phyloP scores from a whole-genome alignment of 2,329 filamentous ascomycete genomes.

The Coniochaeta sp. region DNA sequence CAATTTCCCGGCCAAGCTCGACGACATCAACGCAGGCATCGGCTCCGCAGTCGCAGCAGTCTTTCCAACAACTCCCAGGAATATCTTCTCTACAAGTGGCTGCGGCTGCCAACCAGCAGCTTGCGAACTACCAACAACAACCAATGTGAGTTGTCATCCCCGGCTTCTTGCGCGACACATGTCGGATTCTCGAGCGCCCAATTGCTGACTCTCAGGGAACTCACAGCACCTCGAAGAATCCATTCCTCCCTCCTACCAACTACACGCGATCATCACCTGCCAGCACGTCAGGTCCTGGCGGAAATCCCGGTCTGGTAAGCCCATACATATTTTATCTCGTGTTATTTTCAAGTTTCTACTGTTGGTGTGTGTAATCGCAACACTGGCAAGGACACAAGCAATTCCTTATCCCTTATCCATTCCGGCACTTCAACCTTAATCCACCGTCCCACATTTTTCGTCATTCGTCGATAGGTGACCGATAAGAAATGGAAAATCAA shows the following conservation, averaged over 20 bases:
- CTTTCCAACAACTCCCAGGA: background rate
- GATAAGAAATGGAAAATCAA: background rate
- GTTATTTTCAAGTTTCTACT: background rate
- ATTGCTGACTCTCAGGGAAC: background rate
- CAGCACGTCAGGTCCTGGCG: background rate
- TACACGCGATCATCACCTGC: background rate
- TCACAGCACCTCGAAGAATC: background rate
- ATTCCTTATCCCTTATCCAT: background rate
- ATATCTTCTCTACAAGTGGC: background rate
- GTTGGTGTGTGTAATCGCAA: no score
- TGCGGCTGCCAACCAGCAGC: background rate
- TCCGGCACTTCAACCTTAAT: background rate
- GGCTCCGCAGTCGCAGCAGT: constrained; percentile 8
- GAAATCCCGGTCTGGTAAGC: background rate
- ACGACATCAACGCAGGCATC: constrained; percentile 40
- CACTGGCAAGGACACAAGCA: background rate
- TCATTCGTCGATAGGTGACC: background rate
- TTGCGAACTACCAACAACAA: background rate
- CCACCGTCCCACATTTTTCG: background rate
- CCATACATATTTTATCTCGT: background rate
- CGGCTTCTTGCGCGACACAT: background rate
- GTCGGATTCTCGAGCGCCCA: background rate
- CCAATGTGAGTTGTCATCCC: background rate
- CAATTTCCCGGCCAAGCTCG: constrained; percentile 42
- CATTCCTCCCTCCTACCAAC: background rate